Percentiles rank a stretch among this genome's conserved stretches.
phyloP scores from a whole-genome alignment of 2,329 filamentous ascomycete genomes.

The Fusarium virguliforme region DNA sequence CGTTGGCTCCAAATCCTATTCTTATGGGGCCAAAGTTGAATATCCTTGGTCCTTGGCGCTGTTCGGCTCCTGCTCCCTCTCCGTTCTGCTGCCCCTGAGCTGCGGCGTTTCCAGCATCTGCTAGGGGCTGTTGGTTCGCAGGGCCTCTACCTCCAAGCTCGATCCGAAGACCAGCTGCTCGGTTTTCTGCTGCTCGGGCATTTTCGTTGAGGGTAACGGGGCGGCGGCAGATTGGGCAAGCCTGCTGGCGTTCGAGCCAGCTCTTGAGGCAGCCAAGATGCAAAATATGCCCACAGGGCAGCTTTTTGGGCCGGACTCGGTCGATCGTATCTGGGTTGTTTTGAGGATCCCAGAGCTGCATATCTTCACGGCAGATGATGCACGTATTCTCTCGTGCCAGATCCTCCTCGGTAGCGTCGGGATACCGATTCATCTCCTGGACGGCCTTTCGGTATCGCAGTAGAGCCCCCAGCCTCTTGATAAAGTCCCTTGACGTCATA shows the following conservation, averaged over 20 bases:
- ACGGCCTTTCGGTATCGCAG: slow-evolving; percentile 92
- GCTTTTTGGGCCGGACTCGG: slow-evolving; percentile 90
- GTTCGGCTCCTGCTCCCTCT: slow-evolving; percentile 43
- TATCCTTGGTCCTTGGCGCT: slow-evolving; percentile 66
- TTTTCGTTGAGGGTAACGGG: slow-evolving; percentile 70
- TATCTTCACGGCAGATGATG: slow-evolving; percentile 97
- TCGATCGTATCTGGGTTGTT: slow-evolving; percentile 81
- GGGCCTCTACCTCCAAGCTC: slow-evolving; percentile 51
- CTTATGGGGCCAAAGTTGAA: slow-evolving; percentile 83
- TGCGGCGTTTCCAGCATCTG: slow-evolving; percentile 39
- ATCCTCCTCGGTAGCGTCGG: slow-evolving; percentile 91
- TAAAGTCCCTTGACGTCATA: slow-evolving; percentile 92
- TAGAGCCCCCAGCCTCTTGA: slow-evolving; percentile 90
- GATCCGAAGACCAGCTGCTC: slow-evolving; percentile 53
- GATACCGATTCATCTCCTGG: slow-evolving; percentile 94
- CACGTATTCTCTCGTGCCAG: slow-evolving; percentile 91
- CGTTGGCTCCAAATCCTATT: slow-evolving; percentile 83
- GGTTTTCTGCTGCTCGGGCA: slow-evolving; percentile 49
- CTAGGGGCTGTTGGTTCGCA: slow-evolving; percentile 48
- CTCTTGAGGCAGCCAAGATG: slow-evolving; percentile 96
- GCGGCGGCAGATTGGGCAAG: slow-evolving; percentile 93
- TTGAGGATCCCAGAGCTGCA: slow-evolving; percentile 81
- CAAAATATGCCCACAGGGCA: slow-evolving; percentile 95
- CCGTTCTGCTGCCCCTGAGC: slow-evolving; percentile 46
- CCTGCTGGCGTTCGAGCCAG: slow-evolving; percentile 97